Evolutionary conservation across 2,329 filamentous ascomycete species (phyloP), one percentile per base, ranked within the genome.

Genomic region (Phialophora verrucosa): DNA sequence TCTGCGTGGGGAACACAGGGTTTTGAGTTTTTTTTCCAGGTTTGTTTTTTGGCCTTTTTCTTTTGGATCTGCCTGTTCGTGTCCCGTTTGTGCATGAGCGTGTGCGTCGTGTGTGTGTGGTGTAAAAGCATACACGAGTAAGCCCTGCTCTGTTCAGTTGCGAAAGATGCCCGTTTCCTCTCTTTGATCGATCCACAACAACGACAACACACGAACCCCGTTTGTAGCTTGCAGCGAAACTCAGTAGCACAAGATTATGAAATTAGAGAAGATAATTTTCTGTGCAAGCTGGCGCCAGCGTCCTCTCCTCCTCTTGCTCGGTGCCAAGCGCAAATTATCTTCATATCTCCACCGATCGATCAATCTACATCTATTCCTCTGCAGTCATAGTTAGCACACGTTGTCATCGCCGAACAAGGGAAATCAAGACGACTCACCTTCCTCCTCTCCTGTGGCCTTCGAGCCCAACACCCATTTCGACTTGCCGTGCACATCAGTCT

Each of bases 401-500:
- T 4, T 35, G 25, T 32, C 51, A 47, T 62, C 47, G 23, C 4
- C 11, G 17, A 54, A 55, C 12, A 20, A 55, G 27, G 27, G 56
- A 8, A 8, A 20, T 38, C 7, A 49, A 31, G 14, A 38, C 20
- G 38, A 82, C 73, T 82, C 79, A 66, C 75, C 76, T 17, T 82
- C 80, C 70, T 82, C 80, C 58, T 80, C 76, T 31, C 77, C 78
- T 69, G 79, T 79, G 64, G 76, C 73, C 66, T 78, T 79, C 66
- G 77, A 75, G 64, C 78, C 78, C 63, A 82, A 72, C 60, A 77
- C 77, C 77, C 78, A 82, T 66, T 78, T 78, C 67, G 78, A 76
- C 71, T 79, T 80, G 73, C 81, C 81, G 71, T 79, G 77, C 42
- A 77, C 74, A 72, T 83, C 81, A 38, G 73, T 75, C 77, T 83